Evolutionary conservation across 2,329 filamentous ascomycete species (phyloP).

Genomic region (Exophiala oligosperma): DNA sequence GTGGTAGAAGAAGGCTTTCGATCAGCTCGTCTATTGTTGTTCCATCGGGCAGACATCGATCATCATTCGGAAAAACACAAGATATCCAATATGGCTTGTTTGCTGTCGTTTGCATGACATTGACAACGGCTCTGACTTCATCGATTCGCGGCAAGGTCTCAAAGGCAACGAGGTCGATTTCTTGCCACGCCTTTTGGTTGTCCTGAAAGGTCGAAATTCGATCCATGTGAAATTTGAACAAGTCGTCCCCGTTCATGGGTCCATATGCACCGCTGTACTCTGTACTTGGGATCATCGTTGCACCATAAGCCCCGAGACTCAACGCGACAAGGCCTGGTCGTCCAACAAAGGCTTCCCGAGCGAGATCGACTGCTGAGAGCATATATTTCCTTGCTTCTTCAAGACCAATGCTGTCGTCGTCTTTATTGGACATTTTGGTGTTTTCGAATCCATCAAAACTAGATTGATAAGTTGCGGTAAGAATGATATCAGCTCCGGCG

Average conservation of each 20-base stretch:
- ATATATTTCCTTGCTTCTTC: constrained; percentile 34
- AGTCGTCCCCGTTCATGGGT: constrained; percentile 44
- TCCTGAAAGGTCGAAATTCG: constrained; percentile 55
- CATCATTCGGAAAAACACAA: constrained; percentile 61
- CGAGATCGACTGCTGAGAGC: constrained; percentile 40
- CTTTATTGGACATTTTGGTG: constrained; percentile 39
- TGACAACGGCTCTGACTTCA: constrained; percentile 60
- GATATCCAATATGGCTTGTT: constrained; percentile 59
- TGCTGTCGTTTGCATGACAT: constrained; percentile 38
- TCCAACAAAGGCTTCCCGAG: constrained; percentile 39
- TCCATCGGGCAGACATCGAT: constrained; percentile 58
- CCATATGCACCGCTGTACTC: constrained; percentile 65
- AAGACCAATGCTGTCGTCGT: constrained; percentile 13
- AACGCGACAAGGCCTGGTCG: constrained; percentile 51
- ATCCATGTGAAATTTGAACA: constrained; percentile 59
- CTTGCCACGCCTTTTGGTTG: constrained; percentile 34
- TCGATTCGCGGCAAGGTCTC: constrained; percentile 66
- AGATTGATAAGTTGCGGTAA: constrained; percentile 69
- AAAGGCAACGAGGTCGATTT: constrained; percentile 59
- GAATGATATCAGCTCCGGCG: constrained; percentile 62
- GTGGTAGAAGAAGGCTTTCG: constrained; percentile 35
- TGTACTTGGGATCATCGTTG: constrained; percentile 64
- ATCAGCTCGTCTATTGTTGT: constrained; percentile 48
- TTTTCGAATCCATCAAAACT: constrained; percentile 57
- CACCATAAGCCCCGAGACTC: constrained; percentile 66